Evolutionary conservation across 2,329 filamentous ascomycete genomes (phyloP), one percentile per base, ranked within the genome.

Genomic region (Tolypocladium capitatum): DNA sequence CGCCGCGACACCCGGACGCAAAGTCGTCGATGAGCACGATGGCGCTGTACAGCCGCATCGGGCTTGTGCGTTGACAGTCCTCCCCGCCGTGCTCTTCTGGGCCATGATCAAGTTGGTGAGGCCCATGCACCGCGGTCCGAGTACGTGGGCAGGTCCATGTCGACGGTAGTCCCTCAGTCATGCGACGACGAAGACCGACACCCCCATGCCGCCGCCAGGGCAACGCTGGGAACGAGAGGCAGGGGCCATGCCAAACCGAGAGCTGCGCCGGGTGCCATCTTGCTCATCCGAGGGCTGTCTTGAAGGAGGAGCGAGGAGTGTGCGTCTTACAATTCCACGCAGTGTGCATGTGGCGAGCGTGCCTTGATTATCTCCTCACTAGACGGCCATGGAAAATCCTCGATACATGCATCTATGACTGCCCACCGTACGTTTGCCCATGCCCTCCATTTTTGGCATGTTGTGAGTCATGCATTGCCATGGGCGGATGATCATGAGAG

Each of bases 1-100:
- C 51, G 44, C 40, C 20, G 38, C 38, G 51, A 53, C 7, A 58
- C 43, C 10, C 53, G 48, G 21, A 58, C 31, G 49, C 50, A 56
- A 58, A 58, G 31, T 58, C 55, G 8, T 55, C 48, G 4, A 52
- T 54, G 18, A 57, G 49, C 47, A 56, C 53, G n/a, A 59, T 52
- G 0, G 51, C 52, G 28, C 54, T 54, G 44, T 45, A 48, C 6
- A 56, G 45, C 10, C 47, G 51, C 46, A 55, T 33, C 0, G 57
- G 57, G 57, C 32, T 46, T 51, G 13, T 49, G 44, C 10, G n/a
- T n/a, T n/a, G n/a, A n/a, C n/a, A n/a, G n/a, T 51, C 7, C 50
- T 48, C 11, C 6, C 59, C 61, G 16, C 55, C 55, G 20, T 45
- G 43, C 42, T 47, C 27, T 43, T 50, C 7, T 18, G 9, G 6